Evolutionary conservation across 768 basidiomycete genomes (phyloP).

Genomic region (Boletus pseudopeckii): DNA sequence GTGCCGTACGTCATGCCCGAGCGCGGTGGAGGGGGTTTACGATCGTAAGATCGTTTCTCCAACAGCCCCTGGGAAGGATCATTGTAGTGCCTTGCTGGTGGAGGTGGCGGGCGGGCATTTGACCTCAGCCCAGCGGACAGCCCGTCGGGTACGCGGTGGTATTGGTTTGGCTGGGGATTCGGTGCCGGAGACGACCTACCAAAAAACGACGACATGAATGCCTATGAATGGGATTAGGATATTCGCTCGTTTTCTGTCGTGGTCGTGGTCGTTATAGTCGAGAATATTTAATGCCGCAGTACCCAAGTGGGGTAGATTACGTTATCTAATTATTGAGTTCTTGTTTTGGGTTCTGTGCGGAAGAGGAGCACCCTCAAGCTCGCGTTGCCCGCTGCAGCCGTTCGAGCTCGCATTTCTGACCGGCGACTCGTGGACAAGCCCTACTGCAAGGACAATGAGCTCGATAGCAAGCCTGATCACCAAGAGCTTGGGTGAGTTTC

Average conservation of each 20-base stretch:
- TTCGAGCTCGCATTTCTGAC: not conserved
- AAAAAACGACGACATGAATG: constrained; percentile 44
- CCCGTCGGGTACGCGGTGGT: constrained; percentile 44
- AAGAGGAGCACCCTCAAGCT: not conserved
- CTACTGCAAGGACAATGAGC: constrained; percentile 5
- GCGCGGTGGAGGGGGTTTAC: constrained; percentile 38
- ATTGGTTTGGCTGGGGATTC: constrained; percentile 36
- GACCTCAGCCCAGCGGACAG: constrained; percentile 39
- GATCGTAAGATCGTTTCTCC: constrained; percentile 46
- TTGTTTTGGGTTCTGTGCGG: not conserved
- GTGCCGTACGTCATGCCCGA: constrained; percentile 25
- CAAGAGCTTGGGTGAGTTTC: constrained; percentile 23
- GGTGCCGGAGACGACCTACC: constrained; percentile 33
- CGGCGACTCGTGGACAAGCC: not conserved
- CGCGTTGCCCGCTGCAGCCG: not conserved
- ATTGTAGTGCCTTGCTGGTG: constrained; percentile 47
- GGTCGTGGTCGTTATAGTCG: not conserved
- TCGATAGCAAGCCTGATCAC: constrained; percentile 8
- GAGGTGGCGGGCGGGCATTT: constrained; percentile 34
- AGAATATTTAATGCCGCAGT: not conserved
- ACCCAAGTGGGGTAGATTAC: constrained; percentile 9
- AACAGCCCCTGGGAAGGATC: constrained; percentile 49
- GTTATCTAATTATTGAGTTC: constrained; percentile 8
- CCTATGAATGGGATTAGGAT: not conserved
- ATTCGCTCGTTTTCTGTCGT: not conserved